Evolutionary conservation across 495 filamentous ascomycete species (phyloP).

Genomic region (Aspergillus incahuasiensis): DNA sequence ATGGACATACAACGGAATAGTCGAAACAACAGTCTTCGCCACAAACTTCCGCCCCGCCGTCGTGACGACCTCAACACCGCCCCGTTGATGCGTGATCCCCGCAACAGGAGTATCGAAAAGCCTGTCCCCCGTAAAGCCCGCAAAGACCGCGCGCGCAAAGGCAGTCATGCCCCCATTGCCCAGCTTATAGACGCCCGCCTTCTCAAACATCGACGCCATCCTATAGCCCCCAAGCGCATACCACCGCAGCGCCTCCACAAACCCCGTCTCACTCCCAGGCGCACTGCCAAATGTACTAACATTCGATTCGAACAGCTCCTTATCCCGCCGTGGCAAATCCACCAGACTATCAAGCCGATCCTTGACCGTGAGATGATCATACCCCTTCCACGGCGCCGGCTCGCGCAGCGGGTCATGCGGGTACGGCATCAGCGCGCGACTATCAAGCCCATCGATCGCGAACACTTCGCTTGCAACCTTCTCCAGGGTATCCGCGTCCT

Average conservation of each 20-base stretch:
- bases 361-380: slow-evolving; percentile 10
- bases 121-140: neutral
- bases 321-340: slow-evolving; percentile 1
- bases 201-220: neutral
- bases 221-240: slow-evolving; percentile 5
- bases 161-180: slow-evolving; percentile 14
- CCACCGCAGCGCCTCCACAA: slow-evolving; percentile 21
- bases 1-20: slow-evolving; percentile 14
- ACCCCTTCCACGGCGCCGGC: slow-evolving; percentile 10
- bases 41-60: neutral
- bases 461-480: slow-evolving; percentile 8
- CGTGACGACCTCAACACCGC: neutral
- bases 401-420: slow-evolving; percentile 10
- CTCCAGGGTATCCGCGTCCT: neutral
- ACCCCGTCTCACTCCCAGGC: slow-evolving; percentile 9
- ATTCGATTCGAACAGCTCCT: slow-evolving; percentile 13
- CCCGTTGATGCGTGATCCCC: neutral
- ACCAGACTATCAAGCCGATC: slow-evolving; percentile 12
- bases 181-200: slow-evolving; percentile 13
- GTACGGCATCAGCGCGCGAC: slow-evolving; percentile 16
- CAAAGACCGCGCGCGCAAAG: slow-evolving; percentile 16
- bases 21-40: neutral
- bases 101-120: neutral
- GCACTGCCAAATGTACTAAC: slow-evolving; percentile 3
- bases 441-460: slow-evolving; percentile 12